A percentile compares a stretch with the other conserved stretches of the same genome.
Conservation (phyloP, 257 asterid genomes). For the Solanum dulcamara region DNA sequence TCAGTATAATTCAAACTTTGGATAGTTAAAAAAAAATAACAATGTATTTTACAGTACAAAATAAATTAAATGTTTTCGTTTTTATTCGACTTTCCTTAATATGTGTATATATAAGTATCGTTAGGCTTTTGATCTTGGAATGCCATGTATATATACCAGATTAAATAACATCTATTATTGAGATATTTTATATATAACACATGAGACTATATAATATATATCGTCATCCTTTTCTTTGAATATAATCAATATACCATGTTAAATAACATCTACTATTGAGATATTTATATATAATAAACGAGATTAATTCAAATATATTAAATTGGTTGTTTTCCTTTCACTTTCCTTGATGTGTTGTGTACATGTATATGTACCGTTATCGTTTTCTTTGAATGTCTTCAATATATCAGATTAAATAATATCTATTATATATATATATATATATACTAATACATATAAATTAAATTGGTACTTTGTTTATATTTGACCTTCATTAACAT, state of each 20-base stretch:
- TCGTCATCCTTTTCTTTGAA: background rate
- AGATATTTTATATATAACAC: background rate
- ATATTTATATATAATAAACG: background rate
- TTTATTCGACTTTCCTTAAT: background rate
- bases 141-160: background rate
- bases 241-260: background rate
- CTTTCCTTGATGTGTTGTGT: background rate
- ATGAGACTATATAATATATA: background rate
- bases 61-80: background rate
- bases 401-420: background rate
- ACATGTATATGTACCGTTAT: background rate
- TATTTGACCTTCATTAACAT: background rate
- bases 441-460: background rate
- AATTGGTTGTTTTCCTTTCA: background rate
- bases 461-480: background rate
- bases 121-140: background rate
- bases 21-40: background rate
- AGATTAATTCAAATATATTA: background rate
- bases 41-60: background rate
- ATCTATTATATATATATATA: background rate
- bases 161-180: background rate
- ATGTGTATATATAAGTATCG: background rate
- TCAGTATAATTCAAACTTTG: background rate
- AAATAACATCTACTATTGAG: background rate
- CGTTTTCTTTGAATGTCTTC: background rate